Base-by-base conservation (phyloP, 768 basidiomycete species). In the Clitopilus passeckerianus region DNA sequence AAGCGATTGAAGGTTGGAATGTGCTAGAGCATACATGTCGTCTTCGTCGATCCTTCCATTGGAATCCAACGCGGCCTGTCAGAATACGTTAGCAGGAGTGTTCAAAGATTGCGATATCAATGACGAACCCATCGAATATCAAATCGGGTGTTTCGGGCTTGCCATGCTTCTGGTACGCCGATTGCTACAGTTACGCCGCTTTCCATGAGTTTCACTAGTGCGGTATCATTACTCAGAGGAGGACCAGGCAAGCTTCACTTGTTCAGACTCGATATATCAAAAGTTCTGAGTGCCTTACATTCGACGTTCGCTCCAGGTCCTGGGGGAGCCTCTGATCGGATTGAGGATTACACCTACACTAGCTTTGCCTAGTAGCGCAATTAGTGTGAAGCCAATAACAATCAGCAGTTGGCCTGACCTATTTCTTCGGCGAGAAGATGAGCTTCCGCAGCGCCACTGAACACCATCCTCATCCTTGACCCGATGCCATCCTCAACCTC, bases 111-210 rank as follows among this genome's bases (percentile, higher is more conserved):
- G 50, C 41, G 34, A 41, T 53, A 7, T 16, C 24, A 75, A 83
- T 66, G 27, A 30, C 27, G 27, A 62, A 89, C 90, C 93, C 91
- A 95, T 68, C 85, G 85, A 18, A 86, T 75, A 63, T 94, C 90
- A 65, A 92, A 89, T 9, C 90, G 81, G 12, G 85, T 83, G 64
- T 89, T 91, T 44, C 87, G 81, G 35, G 89, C 90, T 60, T 82
- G 77, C 86, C 87, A 92, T 30, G 84, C 83, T 61, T 87, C 84
- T 35, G 75, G 72, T 34, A 86, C 77, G 16, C 87, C 90, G 54
- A 93, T 67, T 18, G 84, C 91, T n/a, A 93, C 86, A 18, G 85
- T 86, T n/a, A 96, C 89, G n/a, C 86, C 86, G 34, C 87, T 78
- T 5, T 80, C 74, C 15, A 89, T 70, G 37, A 98, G 78, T 20